Conservation (phyloP, 345 rosid species). For the Tarenaya hassleriana region DNA sequence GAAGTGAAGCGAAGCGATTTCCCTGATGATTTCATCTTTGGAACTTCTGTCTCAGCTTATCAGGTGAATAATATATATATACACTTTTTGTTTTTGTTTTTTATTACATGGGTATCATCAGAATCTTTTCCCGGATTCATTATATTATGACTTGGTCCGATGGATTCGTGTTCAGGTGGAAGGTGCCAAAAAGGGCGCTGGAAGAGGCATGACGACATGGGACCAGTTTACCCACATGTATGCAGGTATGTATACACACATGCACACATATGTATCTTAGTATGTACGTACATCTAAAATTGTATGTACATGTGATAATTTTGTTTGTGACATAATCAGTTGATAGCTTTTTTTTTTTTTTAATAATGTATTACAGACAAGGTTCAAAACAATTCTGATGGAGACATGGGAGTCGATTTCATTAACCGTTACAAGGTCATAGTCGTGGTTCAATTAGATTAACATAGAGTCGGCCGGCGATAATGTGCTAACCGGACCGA, state of each 20-base stretch:
- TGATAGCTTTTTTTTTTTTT: neutral
- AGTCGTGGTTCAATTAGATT: neutral
- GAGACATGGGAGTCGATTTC: slow-evolving; percentile 22
- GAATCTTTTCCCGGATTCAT: too few species aligned
- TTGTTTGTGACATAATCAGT: too few species aligned
- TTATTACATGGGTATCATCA: too few species aligned
- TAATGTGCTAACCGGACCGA: too few species aligned
- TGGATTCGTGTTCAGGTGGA: slow-evolving; percentile 23
- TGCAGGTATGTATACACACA: slow-evolving; percentile 15
- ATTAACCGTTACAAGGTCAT: slow-evolving; percentile 29
- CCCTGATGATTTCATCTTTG: slow-evolving; percentile 25
- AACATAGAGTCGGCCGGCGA: too few species aligned
- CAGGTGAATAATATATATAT: slow-evolving; percentile 15
- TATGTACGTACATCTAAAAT: neutral
- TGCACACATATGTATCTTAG: neutral
- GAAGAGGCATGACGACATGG: slow-evolving; percentile 31
- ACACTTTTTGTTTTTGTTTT: too few species aligned
- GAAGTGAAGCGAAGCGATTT: slow-evolving; percentile 16
- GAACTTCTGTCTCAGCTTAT: slow-evolving; percentile 28
- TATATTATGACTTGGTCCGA: too few species aligned
- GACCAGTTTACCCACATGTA: slow-evolving; percentile 29
- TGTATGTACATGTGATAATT: too few species aligned
- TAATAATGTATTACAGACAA: slow-evolving; percentile 15
- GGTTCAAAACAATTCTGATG: slow-evolving; percentile 17
- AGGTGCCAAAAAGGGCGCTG: slow-evolving; percentile 31